Percentiles rank a stretch among this genome's conserved stretches.
These are phyloP conservation scores for Cyclotella sp. DNA, from an alignment of 108 stramenopile genomes.

Conservation along the genomic window DNA sequence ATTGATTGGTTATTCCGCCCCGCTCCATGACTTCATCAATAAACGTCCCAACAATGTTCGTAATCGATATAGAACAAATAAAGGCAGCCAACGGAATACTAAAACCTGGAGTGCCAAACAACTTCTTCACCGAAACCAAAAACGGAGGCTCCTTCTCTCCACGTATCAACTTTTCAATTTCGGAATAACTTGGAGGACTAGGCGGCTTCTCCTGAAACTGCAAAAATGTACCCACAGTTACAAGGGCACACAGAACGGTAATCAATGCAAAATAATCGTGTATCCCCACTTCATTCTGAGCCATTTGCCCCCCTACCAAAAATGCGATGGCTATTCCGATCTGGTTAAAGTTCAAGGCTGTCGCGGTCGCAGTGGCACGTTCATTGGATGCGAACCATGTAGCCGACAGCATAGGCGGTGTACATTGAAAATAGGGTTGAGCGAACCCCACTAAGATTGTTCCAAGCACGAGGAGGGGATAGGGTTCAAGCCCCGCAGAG, in stretches of 20 bases:
- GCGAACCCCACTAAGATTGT: conserved; percentile 58
- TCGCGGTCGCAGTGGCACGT: conserved; percentile 60
- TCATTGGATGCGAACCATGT: conserved; percentile 63
- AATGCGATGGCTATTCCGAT: conserved; percentile 66
- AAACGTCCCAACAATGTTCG: conserved; percentile 89
- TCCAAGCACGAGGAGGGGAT: conserved; percentile 49
- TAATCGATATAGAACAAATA: conserved; percentile 81
- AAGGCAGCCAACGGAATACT: conserved; percentile 76
- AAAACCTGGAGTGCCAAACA: conserved; percentile 76
- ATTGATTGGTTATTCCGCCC: conserved; percentile 81
- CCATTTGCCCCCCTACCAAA: conserved; percentile 58
- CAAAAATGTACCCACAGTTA: conserved; percentile 40
- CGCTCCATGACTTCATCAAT: conserved; percentile 90
- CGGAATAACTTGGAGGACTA: conserved; percentile 46
- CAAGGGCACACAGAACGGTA: conserved; percentile 32
- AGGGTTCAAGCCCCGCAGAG: conserved; percentile 45
- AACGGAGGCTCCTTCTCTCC: conserved; percentile 84
- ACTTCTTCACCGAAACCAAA: conserved; percentile 72
- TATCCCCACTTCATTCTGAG: conserved; percentile 47
- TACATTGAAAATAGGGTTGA: conserved; percentile 68
- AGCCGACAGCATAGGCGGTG: conserved; percentile 56
- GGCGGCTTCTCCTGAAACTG: conserved; percentile 54
- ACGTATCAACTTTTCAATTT: conserved; percentile 56
- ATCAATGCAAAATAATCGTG: conserved; percentile 56
- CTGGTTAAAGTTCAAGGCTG: conserved; percentile 63